Base-by-base conservation (phyloP, 164 flowering plant genomes). In the Magnolia officinalis region DNA sequence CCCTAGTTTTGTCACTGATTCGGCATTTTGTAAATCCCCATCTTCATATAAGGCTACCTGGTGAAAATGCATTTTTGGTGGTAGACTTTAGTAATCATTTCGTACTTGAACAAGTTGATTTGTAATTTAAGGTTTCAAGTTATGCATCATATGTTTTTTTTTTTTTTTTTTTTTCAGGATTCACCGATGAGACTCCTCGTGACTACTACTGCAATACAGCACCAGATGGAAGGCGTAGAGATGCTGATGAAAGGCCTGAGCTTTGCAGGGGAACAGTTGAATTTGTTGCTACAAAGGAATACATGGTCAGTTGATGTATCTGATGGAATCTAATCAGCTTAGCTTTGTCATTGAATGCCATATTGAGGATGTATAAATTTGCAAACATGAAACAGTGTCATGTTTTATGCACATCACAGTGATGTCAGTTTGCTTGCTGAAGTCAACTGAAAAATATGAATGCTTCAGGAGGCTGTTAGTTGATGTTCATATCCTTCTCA, bases 171-270 rank as follows among this genome's bases (percentile, higher is more conserved):
- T 79, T 81, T 81, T 72, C 91, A 94, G 99, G 99, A 64, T 94
- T 87, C 81, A 90, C 91, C 29, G 95, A 96, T 86, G 98, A 91
- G 76, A 96, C 99, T 74, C 99, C 98, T 50, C 98, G 95, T 68
- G 99, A 96, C 61, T 96, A 96, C 82, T 91, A 88, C 75, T 94
- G 99, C 92, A 96, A 96, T 82, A 80, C 95, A 65, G 99, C 96
- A 70, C 97, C 98, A 21, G 98, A 96, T 90, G 98, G 99, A 67
- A 88, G 99, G 76, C 97, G 99, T 68, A 89, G 99, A 81, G 99
- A 96, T 88, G 98, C 98, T 79, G 98, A 96, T 88, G 99, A 94
- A 82, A 90, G 99, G 82, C 97, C 99, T 74, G 99, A 96, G 78
- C 82, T 96, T 67, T 96, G 98, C 73, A 88, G 93, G 81, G 99